phyloP scores from a whole-genome alignment of 192 early-diverging fungal species.

The Glomus cerebriforme region DNA sequence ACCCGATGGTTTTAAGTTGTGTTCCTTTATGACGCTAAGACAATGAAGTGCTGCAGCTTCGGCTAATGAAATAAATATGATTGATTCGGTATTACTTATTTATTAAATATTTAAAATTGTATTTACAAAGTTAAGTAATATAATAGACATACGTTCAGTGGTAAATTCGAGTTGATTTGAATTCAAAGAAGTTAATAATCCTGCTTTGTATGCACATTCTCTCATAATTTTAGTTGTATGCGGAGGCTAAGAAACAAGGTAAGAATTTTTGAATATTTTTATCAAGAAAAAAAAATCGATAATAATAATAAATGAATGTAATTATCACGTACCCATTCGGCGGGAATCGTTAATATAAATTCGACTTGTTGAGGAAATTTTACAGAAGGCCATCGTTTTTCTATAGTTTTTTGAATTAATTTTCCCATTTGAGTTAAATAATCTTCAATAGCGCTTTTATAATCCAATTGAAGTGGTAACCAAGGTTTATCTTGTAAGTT shows the following conservation, averaged over 20 bases:
- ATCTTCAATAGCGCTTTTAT: constrained; percentile 10
- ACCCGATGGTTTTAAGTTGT: not conserved
- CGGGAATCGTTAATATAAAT: constrained; percentile 6
- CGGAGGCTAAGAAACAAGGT: not conserved
- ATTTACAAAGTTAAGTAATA: no score
- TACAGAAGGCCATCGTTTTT: not conserved
- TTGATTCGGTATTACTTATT: no score
- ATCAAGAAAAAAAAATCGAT: no score
- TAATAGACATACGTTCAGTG: constrained; percentile 11
- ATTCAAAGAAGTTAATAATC: not conserved
- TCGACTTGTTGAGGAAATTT: constrained; percentile 17
- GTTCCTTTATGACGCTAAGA: not conserved
- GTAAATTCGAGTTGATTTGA: constrained; percentile 11
- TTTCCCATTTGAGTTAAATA: constrained; percentile 18
- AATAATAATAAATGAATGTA: no score
- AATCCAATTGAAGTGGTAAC: not conserved
- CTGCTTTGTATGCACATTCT: constrained; percentile 7
- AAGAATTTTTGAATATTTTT: not conserved
- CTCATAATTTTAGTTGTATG: constrained; percentile 10
- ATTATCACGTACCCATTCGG: not conserved
- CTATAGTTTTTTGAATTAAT: not conserved
- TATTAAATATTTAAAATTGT: no score
- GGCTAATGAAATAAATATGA: not conserved
- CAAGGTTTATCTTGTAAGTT: constrained; percentile 23
- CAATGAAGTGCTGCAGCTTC: constrained; percentile 3